Conservation (phyloP, 139 green algal genomes). For the Dunaliella primolecta region DNA sequence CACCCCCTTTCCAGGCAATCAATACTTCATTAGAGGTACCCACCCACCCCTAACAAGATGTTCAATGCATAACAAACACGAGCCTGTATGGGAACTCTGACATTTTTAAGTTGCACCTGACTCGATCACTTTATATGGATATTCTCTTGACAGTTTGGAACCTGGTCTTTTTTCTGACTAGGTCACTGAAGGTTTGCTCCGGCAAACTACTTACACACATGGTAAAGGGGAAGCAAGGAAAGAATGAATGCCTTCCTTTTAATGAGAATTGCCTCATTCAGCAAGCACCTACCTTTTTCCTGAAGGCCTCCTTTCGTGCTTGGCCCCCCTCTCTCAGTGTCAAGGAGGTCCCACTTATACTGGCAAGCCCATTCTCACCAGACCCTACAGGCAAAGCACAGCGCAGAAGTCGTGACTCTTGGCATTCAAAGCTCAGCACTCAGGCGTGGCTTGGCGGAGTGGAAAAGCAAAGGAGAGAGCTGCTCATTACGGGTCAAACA, state of each 20-base stretch:
- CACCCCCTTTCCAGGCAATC: no score
- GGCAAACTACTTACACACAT: no score
- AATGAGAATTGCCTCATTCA: no score
- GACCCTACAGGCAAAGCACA: not conserved
- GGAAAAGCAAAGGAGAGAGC: not conserved
- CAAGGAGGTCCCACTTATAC: conserved; percentile 35
- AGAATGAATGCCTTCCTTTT: no score
- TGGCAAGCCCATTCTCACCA: conserved; percentile 13
- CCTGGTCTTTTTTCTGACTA: no score
- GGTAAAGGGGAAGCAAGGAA: no score
- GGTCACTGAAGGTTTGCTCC: no score
- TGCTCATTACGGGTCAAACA: not conserved
- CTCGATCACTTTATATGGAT: no score
- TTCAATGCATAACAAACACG: no score
- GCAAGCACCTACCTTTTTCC: conserved; percentile 20
- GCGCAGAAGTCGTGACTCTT: not conserved
- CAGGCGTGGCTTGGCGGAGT: not conserved
- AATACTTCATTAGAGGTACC: not conserved
- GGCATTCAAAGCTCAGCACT: not conserved
- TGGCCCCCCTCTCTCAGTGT: conserved; percentile 31
- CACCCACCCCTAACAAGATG: not conserved
- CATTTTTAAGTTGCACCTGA: no score
- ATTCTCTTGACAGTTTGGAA: no score
- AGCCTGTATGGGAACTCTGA: no score
- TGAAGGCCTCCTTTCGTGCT: conserved; percentile 23